Evolutionary conservation across 257 asterid species (phyloP).

Genomic region (Ocimum tenuiflorum): DNA sequence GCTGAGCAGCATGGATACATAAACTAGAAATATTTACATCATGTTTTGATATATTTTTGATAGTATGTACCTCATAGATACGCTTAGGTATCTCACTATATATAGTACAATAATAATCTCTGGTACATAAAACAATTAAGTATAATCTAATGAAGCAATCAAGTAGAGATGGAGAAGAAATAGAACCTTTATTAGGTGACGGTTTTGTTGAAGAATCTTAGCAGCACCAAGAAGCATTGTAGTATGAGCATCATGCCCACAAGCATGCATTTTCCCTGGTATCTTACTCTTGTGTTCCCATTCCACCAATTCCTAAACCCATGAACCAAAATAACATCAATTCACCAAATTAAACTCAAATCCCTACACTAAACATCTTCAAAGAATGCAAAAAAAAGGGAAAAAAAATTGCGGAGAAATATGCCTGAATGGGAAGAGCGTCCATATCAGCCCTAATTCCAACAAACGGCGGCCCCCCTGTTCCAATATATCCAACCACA

Average conservation of each 20-base stretch:
- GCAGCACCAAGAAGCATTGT: conserved; percentile 99
- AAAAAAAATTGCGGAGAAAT: too few species aligned
- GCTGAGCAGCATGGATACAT: too few species aligned
- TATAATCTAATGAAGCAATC: too few species aligned
- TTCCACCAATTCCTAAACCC: conserved; percentile 82
- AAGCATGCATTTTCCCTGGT: conserved; percentile 92
- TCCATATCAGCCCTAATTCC: conserved; percentile 28
- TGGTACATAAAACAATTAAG: too few species aligned
- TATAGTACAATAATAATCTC: too few species aligned
- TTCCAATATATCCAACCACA: conserved; percentile 66
- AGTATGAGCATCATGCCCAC: conserved; percentile 96
- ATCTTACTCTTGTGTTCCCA: conserved; percentile 94
- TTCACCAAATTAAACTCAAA: too few species aligned
- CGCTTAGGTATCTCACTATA: too few species aligned
- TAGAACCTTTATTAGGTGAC: conserved; percentile 50
- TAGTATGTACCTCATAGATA: too few species aligned
- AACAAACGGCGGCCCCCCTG: conserved; percentile 89
- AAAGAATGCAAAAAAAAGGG: background rate
- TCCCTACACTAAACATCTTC: too few species aligned
- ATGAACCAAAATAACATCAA: background rate
- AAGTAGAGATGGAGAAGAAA: conserved; percentile 8
- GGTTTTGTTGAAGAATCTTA: conserved; percentile 71
- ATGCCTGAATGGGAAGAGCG: conserved; percentile 80
- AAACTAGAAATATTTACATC: too few species aligned
- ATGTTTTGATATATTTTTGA: too few species aligned